phyloP scores from a whole-genome alignment of 2,329 filamentous ascomycete genomes.

The Plectosphaerella plurivora region DNA sequence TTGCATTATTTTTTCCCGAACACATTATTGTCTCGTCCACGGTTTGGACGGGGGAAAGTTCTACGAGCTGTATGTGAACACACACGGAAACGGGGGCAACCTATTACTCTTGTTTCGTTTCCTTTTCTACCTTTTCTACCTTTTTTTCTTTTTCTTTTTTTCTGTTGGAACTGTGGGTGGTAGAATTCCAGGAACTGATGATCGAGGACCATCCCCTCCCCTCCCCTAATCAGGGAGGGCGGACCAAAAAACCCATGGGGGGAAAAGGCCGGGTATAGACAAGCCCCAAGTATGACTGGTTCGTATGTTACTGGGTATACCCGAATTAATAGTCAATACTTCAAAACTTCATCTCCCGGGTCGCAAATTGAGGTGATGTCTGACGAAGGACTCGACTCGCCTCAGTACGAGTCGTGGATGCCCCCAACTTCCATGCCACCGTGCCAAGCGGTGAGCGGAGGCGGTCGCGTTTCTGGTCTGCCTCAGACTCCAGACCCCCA shows the following conservation, averaged over 20 bases:
- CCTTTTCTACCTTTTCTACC: neutral
- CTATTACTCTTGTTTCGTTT: neutral
- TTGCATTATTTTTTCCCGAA: no score
- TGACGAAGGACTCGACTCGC: no score
- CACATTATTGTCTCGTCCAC: no score
- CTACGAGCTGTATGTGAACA: neutral
- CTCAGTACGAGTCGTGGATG: no score
- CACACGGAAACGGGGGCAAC: neutral
- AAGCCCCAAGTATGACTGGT: constrained; percentile 39
- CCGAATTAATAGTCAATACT: constrained; percentile 26
- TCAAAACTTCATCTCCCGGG: neutral
- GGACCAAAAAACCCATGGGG: neutral
- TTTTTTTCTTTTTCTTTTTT: neutral
- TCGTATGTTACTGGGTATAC: constrained; percentile 42
- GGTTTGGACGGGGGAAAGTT: neutral
- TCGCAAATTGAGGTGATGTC: no score
- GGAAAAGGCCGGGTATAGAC: neutral
- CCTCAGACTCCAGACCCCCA: neutral
- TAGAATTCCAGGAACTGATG: neutral
- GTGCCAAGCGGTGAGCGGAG: no score
- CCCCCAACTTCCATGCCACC: no score
- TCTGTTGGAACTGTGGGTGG: neutral
- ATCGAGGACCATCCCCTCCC: no score
- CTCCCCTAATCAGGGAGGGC: neutral
- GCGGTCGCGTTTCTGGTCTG: neutral